These are phyloP conservation scores for Calonectria pseudoreteaudii DNA, from an alignment of 2,329 filamentous ascomycete species.

Conservation along the genomic window DNA sequence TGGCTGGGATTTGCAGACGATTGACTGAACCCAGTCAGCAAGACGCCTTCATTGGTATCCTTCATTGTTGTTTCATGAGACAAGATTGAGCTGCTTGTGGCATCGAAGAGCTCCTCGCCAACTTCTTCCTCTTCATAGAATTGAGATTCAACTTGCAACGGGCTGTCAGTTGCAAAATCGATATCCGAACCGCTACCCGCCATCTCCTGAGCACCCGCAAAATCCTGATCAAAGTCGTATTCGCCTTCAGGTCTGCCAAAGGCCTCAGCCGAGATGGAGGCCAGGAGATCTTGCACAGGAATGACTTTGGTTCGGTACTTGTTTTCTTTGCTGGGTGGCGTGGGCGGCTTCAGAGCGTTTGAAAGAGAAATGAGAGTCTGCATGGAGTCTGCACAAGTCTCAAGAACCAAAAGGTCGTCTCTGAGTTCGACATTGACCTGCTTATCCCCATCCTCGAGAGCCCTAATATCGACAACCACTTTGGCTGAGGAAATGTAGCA, in stretches of 20 bases:
- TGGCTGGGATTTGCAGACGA: conserved; percentile 33
- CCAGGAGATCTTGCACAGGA: conserved; percentile 87
- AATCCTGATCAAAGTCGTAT: conserved; percentile 73
- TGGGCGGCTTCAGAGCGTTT: conserved; percentile 85
- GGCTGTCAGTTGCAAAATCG: conserved; percentile 47
- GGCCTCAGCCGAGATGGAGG: conserved; percentile 89
- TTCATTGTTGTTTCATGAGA: conserved; percentile 48
- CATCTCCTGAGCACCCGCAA: conserved; percentile 65
- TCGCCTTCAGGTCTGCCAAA: conserved; percentile 73
- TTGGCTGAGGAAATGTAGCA: conserved; percentile 88
- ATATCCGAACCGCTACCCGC: conserved; percentile 52
- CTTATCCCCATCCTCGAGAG: conserved; percentile 67
- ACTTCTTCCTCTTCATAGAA: conserved; percentile 59
- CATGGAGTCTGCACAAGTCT: conserved; percentile 97
- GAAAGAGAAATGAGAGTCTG: conserved; percentile 87
- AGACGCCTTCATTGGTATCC: conserved; percentile 51
- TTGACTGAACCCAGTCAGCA: conserved; percentile 49
- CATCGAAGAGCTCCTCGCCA: conserved; percentile 62
- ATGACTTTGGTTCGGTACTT: conserved; percentile 91
- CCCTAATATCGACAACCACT: conserved; percentile 70
- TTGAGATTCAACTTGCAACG: conserved; percentile 56
- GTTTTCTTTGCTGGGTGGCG: conserved; percentile 81
- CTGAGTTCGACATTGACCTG: conserved; percentile 83
- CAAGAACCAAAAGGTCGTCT: conserved; percentile 88
- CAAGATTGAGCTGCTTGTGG: conserved; percentile 50